A percentile compares a stretch with the other conserved stretches of the same genome.
Conservation (phyloP, 2,329 filamentous ascomycete genomes). For the Stagonosporopsis chrysanthemi region DNA sequence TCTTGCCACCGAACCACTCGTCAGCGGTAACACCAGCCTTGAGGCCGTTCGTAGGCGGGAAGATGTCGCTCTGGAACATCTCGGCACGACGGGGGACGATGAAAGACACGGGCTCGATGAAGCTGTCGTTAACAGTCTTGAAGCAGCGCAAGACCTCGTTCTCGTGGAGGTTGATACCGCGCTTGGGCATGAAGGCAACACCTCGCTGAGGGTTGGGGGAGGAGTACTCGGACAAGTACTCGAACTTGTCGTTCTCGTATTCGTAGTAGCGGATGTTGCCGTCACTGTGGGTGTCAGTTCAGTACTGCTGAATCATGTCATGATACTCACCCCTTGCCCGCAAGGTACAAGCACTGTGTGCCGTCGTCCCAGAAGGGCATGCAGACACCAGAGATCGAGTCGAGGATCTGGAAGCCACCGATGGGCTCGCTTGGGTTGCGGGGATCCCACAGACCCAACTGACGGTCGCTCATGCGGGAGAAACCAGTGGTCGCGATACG, state of each 20-base stretch:
- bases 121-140: constrained; percentile 94
- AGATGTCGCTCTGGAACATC: constrained; percentile 97
- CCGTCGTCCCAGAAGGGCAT: constrained; percentile 99
- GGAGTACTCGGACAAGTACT: constrained; percentile 96
- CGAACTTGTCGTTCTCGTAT: constrained; percentile 98
- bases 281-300: constrained; percentile 66
- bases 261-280: constrained; percentile 99
- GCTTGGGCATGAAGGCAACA: constrained; percentile 91
- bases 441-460: constrained; percentile 94
- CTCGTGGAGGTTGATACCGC: constrained; percentile 93
- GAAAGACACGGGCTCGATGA: constrained; percentile 97
- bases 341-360: constrained; percentile 92
- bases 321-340: constrained; percentile 85
- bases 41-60: constrained; percentile 80
- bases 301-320: neutral
- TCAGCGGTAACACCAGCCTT: constrained; percentile 80
- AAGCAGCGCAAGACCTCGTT: constrained; percentile 91
- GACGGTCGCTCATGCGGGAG: constrained; percentile 97
- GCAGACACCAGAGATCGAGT: constrained; percentile 96
- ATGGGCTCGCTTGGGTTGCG: constrained; percentile 81
- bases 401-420: constrained; percentile 86
- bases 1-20: constrained; percentile 90
- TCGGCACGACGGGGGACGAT: constrained; percentile 93
- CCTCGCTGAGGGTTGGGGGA: constrained; percentile 95
- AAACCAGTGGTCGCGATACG: constrained; percentile 96